A percentile compares a stretch with the other conserved stretches of the same genome.
These are phyloP conservation scores for Colletotrichum sp. DNA, from an alignment of 2,329 filamentous ascomycete genomes.

Conservation along the genomic window DNA sequence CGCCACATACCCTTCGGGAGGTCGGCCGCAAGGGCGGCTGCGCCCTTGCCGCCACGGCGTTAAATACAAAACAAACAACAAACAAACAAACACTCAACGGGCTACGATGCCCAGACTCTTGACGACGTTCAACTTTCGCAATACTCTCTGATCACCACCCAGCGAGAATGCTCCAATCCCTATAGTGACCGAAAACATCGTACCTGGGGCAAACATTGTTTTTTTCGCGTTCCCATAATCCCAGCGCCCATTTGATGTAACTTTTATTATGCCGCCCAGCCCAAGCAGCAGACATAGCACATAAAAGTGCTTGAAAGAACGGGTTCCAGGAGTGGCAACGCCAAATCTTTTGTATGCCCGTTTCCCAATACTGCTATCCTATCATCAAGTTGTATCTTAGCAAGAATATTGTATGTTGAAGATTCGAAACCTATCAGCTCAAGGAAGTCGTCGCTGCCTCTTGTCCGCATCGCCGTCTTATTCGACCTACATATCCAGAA, in stretches of 20 bases:
- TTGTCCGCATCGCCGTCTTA: not conserved
- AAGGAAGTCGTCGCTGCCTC: not conserved
- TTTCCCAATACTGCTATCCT: not conserved
- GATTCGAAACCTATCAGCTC: not conserved
- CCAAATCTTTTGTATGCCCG: too few relatives aligned
- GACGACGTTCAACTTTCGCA: not conserved
- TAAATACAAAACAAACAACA: too few relatives aligned
- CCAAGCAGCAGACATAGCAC: not conserved
- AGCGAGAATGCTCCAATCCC: not conserved
- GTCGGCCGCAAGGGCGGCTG: too few relatives aligned
- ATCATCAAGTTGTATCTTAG: not conserved
- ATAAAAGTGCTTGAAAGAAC: not conserved
- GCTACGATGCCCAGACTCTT: not conserved
- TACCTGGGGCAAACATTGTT: too few relatives aligned
- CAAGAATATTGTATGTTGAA: too few relatives aligned
- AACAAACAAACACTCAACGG: not conserved
- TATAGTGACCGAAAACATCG: too few relatives aligned
- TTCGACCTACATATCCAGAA: not conserved
- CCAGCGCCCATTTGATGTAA: not conserved
- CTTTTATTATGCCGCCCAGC: not conserved
- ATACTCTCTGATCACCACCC: not conserved
- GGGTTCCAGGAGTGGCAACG: not conserved
- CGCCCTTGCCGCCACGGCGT: too few relatives aligned
- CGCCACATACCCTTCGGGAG: too few relatives aligned
- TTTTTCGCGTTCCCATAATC: not conserved